Base-by-base conservation (phyloP, 2,329 filamentous ascomycete genomes). In the Dothideomycetes sp. region DNA sequence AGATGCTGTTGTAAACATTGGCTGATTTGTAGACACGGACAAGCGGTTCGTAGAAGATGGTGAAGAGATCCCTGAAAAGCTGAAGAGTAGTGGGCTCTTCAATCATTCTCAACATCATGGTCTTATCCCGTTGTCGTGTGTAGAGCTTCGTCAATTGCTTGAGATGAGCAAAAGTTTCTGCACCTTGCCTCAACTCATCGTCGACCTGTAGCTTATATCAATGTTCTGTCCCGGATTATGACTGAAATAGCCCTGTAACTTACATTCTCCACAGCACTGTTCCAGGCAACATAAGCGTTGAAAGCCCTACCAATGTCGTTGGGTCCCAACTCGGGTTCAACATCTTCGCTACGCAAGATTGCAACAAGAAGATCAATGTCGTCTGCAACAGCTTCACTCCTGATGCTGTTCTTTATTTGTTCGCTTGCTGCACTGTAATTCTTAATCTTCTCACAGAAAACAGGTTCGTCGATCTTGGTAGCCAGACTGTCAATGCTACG, bases 11-110 rank as follows among this genome's bases (percentile, higher is more conserved):
- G 70, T 96, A 96, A 18, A 98, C 89, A 53, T 96, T 98, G 49
- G 91, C 91, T 15, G 88, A 94, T 65, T 96, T 98, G 71, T 98
- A 98, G 0, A 98, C 91, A 33, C 91, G 77, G 12, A 98, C 86
- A 16, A 98, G 78, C 0, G 91, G 91, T 59, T 98, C 91, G 64
- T 98, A 98, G 67, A 98, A 98, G 58, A 98, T 96, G 23, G 87
- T 94, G 61, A 98, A 96, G 17, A 98, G 73, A 55, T 98, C 91
- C 33, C 87, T 79, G 73, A 98, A 91, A 19, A 98, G 73, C 57
- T 93, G 83, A n/a, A 98, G 71, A 0, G 91, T 96, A n/a, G 89
- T 88, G 0, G 91, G 86, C 65, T 98, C 89, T 63, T 96, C 88
- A 38, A 98, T 91, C 54, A 96, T 80, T 47, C 80, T 77, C 41